Evolutionary conservation across 164 flowering plant species (phyloP).

Genomic region (Annona cherimola): DNA sequence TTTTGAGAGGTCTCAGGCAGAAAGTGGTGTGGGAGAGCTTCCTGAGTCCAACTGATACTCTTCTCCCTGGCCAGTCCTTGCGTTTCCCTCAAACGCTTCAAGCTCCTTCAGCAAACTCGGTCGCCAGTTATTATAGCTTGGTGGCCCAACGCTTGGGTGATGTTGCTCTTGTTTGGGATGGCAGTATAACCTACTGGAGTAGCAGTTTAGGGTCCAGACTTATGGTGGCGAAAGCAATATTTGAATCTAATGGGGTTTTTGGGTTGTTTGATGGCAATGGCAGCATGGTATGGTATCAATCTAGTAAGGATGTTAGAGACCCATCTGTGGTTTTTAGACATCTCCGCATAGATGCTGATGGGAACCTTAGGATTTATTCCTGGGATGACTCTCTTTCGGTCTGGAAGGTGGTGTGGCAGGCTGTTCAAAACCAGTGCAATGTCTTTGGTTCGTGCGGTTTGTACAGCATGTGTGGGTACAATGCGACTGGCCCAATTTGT

Average conservation of each 20-base stretch:
- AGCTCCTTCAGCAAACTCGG: constrained; percentile 38
- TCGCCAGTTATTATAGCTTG: constrained; percentile 39
- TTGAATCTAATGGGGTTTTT: constrained; percentile 36
- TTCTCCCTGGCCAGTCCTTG: constrained; percentile 47
- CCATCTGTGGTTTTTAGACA: constrained; percentile 34
- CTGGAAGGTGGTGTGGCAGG: constrained; percentile 58
- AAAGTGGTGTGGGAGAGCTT: constrained; percentile 49
- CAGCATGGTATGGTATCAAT: constrained; percentile 31
- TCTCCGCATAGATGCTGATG: constrained; percentile 48
- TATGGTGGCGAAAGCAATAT: constrained; percentile 32
- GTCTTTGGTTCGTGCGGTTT: constrained; percentile 57
- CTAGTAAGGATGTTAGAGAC: constrained; percentile 42
- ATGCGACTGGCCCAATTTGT: constrained; percentile 38
- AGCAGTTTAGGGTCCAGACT: constrained; percentile 25
- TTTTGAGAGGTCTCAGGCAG: constrained; percentile 26
- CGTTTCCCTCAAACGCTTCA: constrained; percentile 38
- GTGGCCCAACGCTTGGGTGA: constrained; percentile 32
- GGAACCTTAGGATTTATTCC: constrained; percentile 53
- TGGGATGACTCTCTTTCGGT: constrained; percentile 28
- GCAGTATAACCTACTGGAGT: constrained; percentile 55
- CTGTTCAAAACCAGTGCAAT: constrained; percentile 44
- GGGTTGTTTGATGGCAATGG: constrained; percentile 27
- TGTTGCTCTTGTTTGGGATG: constrained; percentile 45
- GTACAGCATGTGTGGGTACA: constrained; percentile 41
- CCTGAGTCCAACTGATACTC: constrained; percentile 41